Evolutionary conservation across 257 asterid genomes (phyloP).

Genomic region (Solanum sitiens): DNA sequence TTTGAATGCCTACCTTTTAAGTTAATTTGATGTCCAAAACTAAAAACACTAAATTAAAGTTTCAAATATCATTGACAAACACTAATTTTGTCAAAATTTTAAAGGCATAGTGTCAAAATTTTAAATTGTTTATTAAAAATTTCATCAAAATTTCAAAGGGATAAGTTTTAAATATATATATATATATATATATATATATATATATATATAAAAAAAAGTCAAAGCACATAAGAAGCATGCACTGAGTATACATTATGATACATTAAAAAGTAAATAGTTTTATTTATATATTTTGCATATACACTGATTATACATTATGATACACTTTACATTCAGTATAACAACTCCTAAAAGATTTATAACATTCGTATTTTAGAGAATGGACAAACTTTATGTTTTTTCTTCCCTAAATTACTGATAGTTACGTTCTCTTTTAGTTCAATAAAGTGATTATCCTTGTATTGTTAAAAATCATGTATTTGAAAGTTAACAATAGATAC

Average conservation of each 20-base stretch:
- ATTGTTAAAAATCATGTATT: not conserved
- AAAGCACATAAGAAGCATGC: not conserved
- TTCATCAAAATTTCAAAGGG: not conserved
- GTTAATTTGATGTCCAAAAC: not conserved
- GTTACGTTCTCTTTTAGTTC: not conserved
- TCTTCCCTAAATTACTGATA: not conserved
- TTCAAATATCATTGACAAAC: not conserved
- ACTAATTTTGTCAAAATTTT: not conserved
- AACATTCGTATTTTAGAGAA: not conserved
- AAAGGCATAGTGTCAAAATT: not conserved
- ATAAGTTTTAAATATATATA: too few species aligned
- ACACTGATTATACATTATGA: not conserved
- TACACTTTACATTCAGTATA: not conserved
- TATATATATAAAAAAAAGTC: too few species aligned
- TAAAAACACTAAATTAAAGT: not conserved
- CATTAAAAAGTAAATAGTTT: not conserved
- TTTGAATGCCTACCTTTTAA: not conserved
- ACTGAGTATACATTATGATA: not conserved
- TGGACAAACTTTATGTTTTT: not conserved
- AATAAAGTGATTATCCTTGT: not conserved
- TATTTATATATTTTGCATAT: too few species aligned
- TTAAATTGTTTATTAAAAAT: too few species aligned
- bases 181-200: too few species aligned
- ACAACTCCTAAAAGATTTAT: not conserved
- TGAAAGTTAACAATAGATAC: not conserved